Conservation (phyloP, 108 stramenopile genomes). For the Conticribra guillardii region DNA sequence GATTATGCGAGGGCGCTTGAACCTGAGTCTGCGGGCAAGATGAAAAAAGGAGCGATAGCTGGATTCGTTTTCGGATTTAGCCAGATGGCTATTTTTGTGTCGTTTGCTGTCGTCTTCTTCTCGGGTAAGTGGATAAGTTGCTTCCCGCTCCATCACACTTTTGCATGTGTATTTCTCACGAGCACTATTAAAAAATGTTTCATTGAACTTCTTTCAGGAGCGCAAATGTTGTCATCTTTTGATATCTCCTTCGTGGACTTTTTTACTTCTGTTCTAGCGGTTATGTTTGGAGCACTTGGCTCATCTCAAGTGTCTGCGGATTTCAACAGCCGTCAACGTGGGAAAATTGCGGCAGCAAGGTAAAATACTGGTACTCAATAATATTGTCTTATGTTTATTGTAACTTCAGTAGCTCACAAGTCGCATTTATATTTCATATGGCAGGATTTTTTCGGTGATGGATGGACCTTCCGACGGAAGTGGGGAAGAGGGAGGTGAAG, state of each 20-base stretch:
- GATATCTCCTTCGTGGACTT: slow-evolving; percentile 37
- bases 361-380: neutral
- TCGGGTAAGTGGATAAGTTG: too few relatives aligned
- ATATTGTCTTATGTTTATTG: neutral
- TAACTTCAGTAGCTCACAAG: neutral
- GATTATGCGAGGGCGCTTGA: slow-evolving; percentile 44
- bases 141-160: too few relatives aligned
- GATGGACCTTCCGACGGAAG: slow-evolving; percentile 48
- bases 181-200: too few relatives aligned
- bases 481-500: slow-evolving; percentile 12
- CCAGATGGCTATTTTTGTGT: slow-evolving; percentile 47
- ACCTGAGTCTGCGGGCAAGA: slow-evolving; percentile 29
- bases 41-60: slow-evolving; percentile 51
- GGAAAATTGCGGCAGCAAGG: slow-evolving; percentile 20
- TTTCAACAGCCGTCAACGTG: slow-evolving; percentile 36
- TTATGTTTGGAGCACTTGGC: slow-evolving; percentile 59
- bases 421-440: slow-evolving; percentile 27
- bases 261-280: slow-evolving; percentile 48
- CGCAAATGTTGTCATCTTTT: slow-evolving; percentile 27
- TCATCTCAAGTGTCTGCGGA: slow-evolving; percentile 53
- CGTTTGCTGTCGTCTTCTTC: slow-evolving; percentile 48
- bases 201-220: too few relatives aligned
- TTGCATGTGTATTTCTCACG: too few relatives aligned
- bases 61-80: slow-evolving; percentile 52
- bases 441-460: slow-evolving; percentile 50